Conservation (phyloP, 2,329 filamentous ascomycete species). For the Penicillium vulpinum region DNA sequence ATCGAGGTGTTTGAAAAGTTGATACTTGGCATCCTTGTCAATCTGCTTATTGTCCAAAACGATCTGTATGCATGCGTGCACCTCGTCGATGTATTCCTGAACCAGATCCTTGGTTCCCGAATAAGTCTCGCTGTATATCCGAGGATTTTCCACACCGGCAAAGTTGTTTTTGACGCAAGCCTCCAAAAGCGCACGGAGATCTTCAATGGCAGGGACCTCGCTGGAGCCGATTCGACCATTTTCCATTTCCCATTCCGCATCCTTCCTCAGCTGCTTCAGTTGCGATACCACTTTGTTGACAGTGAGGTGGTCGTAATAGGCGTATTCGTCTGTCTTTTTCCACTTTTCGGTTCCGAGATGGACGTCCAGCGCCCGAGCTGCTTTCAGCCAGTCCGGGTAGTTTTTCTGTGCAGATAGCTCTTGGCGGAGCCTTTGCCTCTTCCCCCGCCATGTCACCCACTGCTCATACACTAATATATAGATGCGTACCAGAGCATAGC, state of each 20-base stretch:
- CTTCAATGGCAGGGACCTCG: constrained; percentile 62
- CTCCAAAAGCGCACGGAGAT: constrained; percentile 75
- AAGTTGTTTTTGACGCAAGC: constrained; percentile 98
- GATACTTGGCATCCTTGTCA: constrained; percentile 70
- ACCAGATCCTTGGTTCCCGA: constrained; percentile 95
- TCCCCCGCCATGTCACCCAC: constrained; percentile 83
- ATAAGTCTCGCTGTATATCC: constrained; percentile 96
- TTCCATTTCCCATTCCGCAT: constrained; percentile 42
- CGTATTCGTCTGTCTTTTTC: constrained; percentile 57
- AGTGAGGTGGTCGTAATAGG: constrained; percentile 86
- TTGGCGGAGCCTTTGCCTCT: constrained; percentile 68
- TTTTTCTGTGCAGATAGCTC: constrained; percentile 69
- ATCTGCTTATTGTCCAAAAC: constrained; percentile 69
- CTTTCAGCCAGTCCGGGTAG: constrained; percentile 80
- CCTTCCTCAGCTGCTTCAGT: constrained; percentile 53
- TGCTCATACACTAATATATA: constrained; percentile 96
- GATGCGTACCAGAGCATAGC: constrained; percentile 77
- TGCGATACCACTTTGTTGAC: constrained; percentile 75
- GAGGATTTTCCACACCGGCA: constrained; percentile 87
- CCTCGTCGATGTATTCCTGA: constrained; percentile 83
- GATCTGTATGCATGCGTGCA: constrained; percentile 59
- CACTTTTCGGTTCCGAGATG: constrained; percentile 70
- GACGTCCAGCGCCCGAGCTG: constrained; percentile 74
- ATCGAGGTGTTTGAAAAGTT: constrained; percentile 81
- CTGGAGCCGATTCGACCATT: constrained; percentile 21